Percentiles rank a stretch among this genome's conserved stretches.
Conservation (phyloP, 441 rosid species). For the Populus hybrid region DNA sequence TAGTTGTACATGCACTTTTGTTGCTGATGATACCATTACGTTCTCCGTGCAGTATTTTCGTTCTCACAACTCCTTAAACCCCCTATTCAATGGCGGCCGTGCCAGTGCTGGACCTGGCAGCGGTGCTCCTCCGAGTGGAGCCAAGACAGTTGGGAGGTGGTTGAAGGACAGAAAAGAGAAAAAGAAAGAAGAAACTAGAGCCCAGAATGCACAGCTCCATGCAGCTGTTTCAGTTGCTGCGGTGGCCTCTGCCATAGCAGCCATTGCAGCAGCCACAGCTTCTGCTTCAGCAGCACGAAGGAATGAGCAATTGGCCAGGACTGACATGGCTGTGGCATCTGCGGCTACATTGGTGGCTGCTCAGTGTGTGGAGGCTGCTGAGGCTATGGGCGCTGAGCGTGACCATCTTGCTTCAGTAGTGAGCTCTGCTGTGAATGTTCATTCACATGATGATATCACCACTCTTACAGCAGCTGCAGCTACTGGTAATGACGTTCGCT, state of each 20-base stretch:
- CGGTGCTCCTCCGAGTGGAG: conserved; percentile 50
- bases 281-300: conserved; percentile 54
- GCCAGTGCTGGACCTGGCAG: conserved; percentile 47
- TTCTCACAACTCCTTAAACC: conserved; percentile 69
- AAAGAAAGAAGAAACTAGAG: conserved; percentile 83
- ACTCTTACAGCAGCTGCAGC: conserved; percentile 97
- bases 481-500: conserved; percentile 45
- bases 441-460: conserved; percentile 75
- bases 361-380: conserved; percentile 94
- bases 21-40: conserved; percentile 3
- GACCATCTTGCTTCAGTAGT: conserved; percentile 78
- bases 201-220: conserved; percentile 83
- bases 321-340: conserved; percentile 82
- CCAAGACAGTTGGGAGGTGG: conserved; percentile 94
- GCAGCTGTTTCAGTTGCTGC: conserved; percentile 90
- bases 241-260: conserved; percentile 85
- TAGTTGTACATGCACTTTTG: background rate
- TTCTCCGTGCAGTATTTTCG: conserved; percentile 64
- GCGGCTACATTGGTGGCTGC: conserved; percentile 93
- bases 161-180: conserved; percentile 88
- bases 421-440: conserved; percentile 86
- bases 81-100: conserved; percentile 56
- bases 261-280: conserved; percentile 73
- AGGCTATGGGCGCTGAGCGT: conserved; percentile 82
- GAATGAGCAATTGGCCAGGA: conserved; percentile 63